Evolutionary conservation across 2,329 filamentous ascomycete genomes (phyloP).

Genomic region (Ceratocystis alfenasii): DNA sequence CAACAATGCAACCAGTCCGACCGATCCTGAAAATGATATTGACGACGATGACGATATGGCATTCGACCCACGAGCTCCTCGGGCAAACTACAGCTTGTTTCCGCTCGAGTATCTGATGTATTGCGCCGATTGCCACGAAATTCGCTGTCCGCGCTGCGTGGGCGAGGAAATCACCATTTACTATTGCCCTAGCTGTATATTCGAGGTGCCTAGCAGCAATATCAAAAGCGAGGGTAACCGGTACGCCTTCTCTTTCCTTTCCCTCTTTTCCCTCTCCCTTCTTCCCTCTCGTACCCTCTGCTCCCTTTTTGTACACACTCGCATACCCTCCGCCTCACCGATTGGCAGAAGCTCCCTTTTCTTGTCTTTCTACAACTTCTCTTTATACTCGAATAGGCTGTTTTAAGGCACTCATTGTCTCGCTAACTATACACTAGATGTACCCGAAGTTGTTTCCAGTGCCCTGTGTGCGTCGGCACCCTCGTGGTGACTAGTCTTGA

Average conservation of each 20-base stretch:
- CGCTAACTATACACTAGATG: constrained; percentile 44
- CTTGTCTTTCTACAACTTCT: not conserved
- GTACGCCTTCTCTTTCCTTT: constrained; percentile 37
- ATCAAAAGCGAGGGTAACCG: constrained; percentile 87
- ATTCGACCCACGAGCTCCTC: constrained; percentile 74
- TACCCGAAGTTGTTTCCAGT: constrained; percentile 90
- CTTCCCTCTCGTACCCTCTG: not conserved
- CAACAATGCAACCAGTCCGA: not conserved
- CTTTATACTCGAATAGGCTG: not conserved
- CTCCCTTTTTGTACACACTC: not conserved
- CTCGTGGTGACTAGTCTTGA: constrained; percentile 64
- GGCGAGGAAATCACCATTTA: constrained; percentile 89
- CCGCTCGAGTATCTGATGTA: constrained; percentile 89
- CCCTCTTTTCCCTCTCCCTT: not conserved
- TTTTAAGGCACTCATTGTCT: not conserved
- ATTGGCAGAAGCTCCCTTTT: not conserved
- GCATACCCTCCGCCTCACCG: not conserved
- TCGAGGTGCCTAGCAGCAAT: constrained; percentile 88
- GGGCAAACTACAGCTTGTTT: constrained; percentile 84
- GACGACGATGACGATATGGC: constrained; percentile 57
- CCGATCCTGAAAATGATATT: constrained; percentile 28
- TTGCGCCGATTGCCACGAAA: constrained; percentile 94
- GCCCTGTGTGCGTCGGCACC: constrained; percentile 66
- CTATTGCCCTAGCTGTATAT: constrained; percentile 90
- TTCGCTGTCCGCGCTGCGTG: constrained; percentile 84